phyloP scores from a whole-genome alignment of 2,329 filamentous ascomycete genomes.

The Gliomastix tumulicola region DNA sequence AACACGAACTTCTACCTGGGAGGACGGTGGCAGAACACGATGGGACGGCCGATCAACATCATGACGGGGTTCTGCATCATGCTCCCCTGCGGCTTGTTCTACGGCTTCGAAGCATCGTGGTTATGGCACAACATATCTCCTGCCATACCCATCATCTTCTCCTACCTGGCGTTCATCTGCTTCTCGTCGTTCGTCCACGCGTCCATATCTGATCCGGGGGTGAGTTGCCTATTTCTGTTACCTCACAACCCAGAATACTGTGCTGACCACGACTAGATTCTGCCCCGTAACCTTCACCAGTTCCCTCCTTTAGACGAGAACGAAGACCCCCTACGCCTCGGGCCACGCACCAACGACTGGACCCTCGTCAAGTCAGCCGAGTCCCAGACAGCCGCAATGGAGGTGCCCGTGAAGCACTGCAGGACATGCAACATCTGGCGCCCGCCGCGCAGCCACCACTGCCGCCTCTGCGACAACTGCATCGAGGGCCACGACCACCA shows the following conservation, averaged over 20 bases:
- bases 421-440: conserved; percentile 97
- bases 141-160: conserved; percentile 82
- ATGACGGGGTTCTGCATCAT: conserved; percentile 76
- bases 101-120: conserved; percentile 77
- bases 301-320: conserved; percentile 71
- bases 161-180: conserved; percentile 84
- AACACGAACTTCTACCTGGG: conserved; percentile 87
- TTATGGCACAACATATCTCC: conserved; percentile 82
- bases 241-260: too few relatives aligned
- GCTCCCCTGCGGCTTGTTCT: conserved; percentile 75
- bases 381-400: conserved; percentile 77
- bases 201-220: conserved; percentile 85
- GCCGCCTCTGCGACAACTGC: conserved; percentile 93
- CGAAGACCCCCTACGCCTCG: conserved; percentile 74
- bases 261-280: conserved; percentile 66
- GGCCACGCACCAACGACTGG: conserved; percentile 89
- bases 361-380: conserved; percentile 79
- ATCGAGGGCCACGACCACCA: conserved; percentile 97
- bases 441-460: conserved; percentile 91
- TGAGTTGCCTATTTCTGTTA: too few relatives aligned
- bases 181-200: conserved; percentile 92
- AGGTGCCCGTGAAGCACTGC: conserved; percentile 97
- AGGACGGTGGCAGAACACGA: conserved; percentile 82
- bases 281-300: conserved; percentile 85
- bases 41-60: conserved; percentile 81